phyloP scores from a whole-genome alignment of 2,329 filamentous ascomycete genomes.

The Sordariomycetes sp. region DNA sequence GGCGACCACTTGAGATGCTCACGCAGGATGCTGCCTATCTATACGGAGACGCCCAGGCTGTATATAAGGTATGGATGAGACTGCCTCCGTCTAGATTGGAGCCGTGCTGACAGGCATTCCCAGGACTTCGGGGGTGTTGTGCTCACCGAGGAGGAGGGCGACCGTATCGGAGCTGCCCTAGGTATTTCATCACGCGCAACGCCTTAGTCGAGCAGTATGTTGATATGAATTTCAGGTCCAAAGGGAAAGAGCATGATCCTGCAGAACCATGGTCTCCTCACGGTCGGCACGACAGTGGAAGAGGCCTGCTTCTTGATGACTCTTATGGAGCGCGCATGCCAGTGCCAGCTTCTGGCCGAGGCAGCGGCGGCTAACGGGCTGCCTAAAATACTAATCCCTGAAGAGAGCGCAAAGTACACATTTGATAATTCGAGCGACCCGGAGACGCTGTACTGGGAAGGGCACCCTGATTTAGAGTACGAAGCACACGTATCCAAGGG shows the following conservation, averaged over 20 bases:
- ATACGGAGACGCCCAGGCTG: conserved; percentile 48
- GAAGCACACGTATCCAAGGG: not conserved
- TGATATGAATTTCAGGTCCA: too few species aligned
- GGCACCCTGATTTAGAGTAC: not conserved
- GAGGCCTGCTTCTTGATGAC: conserved; percentile 64
- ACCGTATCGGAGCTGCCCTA: conserved; percentile 50
- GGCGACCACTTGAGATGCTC: conserved; percentile 55
- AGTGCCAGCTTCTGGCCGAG: conserved; percentile 58
- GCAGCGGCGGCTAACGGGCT: conserved; percentile 34
- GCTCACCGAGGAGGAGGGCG: conserved; percentile 53
- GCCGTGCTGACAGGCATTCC: not conserved
- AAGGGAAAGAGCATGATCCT: conserved; percentile 52
- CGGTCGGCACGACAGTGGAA: conserved; percentile 58
- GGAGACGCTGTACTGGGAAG: conserved; percentile 1
- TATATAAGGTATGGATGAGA: conserved; percentile 39
- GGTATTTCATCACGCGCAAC: conserved; percentile 14
- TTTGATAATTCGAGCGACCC: conserved; percentile 3
- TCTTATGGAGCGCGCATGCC: conserved; percentile 57
- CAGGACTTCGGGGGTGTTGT: conserved; percentile 36
- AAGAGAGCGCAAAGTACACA: conserved; percentile 29
- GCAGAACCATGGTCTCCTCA: conserved; percentile 62
- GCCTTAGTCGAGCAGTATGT: not conserved
- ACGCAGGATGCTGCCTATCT: conserved; percentile 58
- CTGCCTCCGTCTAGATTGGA: not conserved
- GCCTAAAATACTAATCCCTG: conserved; percentile 25